phyloP scores from a whole-genome alignment of 345 rosid genomes.

The Diplotaxis tenuifolia region DNA sequence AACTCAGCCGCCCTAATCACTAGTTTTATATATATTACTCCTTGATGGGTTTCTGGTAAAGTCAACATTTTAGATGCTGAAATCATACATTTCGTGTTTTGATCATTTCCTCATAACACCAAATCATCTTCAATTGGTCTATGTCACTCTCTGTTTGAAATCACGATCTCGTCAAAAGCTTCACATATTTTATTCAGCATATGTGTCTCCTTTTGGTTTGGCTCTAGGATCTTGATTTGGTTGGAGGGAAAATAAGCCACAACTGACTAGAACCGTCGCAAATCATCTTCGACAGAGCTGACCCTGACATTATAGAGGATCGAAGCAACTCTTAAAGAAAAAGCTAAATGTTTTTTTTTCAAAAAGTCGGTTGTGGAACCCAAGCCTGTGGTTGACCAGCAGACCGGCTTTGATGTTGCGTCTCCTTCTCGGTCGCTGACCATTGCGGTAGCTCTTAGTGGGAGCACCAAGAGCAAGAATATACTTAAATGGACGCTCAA shows the following conservation, averaged over 20 bases:
- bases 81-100: too few relatives aligned
- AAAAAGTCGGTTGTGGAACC: background rate
- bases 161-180: constrained; percentile 5
- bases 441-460: constrained; percentile 65
- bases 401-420: background rate
- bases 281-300: background rate
- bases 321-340: too few relatives aligned
- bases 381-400: background rate
- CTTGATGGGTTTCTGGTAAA: too few relatives aligned
- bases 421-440: constrained; percentile 22
- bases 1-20: too few relatives aligned
- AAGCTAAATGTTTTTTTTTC: constrained; percentile 11
- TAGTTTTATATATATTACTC: too few relatives aligned
- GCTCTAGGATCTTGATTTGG: constrained; percentile 4
- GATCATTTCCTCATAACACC: background rate
- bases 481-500: constrained; percentile 51
- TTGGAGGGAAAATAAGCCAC: background rate
- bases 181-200: background rate
- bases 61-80: too few relatives aligned
- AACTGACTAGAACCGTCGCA: background rate
- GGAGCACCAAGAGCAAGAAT: constrained; percentile 52
- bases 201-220: background rate
- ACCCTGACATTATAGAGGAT: too few relatives aligned
- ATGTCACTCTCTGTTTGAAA: background rate
- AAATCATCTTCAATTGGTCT: background rate